Conservation (phyloP, 345 rosid genomes). For the Brassica rapa region DNA sequence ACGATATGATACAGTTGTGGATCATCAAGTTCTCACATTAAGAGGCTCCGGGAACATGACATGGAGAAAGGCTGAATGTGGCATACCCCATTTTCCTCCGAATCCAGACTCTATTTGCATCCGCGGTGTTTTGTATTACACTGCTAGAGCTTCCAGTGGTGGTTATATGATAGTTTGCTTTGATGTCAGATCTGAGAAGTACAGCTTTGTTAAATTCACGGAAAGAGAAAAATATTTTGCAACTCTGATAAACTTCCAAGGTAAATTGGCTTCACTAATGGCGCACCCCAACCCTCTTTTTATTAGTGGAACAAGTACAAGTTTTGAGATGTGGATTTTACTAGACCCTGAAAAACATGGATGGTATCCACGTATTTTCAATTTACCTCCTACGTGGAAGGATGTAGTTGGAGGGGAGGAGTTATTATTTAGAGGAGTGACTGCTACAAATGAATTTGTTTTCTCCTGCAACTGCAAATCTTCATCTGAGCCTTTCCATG, state of each 20-base stretch:
- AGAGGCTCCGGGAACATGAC: neutral
- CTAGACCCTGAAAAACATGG: neutral
- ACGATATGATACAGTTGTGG: neutral
- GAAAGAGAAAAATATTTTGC: neutral
- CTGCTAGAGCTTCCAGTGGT: neutral
- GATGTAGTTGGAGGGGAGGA: neutral
- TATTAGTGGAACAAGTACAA: neutral
- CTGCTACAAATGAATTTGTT: neutral
- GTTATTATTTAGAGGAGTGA: neutral
- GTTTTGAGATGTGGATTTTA: neutral
- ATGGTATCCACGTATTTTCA: neutral
- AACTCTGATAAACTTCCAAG: neutral
- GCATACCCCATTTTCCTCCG: neutral
- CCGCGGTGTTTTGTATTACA: neutral
- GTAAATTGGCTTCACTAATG: neutral
- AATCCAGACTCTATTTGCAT: neutral
- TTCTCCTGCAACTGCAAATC: neutral
- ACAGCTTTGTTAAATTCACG: neutral
- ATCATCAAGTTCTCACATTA: neutral
- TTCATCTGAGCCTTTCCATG: neutral
- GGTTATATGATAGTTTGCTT: neutral
- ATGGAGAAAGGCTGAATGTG: neutral
- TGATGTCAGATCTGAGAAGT: conserved; percentile 3
- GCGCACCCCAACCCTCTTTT: no score
- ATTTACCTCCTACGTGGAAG: neutral